phyloP scores from a whole-genome alignment of 2,329 filamentous ascomycete species.

The Mollisia scopiformis region DNA sequence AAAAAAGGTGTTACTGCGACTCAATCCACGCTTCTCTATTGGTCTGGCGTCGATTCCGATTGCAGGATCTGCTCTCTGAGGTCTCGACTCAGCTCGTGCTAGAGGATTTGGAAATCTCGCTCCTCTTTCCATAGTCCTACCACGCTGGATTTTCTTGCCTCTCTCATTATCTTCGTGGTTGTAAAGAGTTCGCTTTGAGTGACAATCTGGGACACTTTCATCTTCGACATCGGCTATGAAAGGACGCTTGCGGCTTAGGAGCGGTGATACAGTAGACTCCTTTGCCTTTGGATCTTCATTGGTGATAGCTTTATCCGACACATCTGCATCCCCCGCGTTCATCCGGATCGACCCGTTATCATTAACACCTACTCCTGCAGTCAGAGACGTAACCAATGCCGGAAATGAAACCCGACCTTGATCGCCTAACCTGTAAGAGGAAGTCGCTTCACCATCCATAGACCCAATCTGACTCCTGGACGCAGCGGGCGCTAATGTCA shows the following conservation, averaged over 20 bases:
- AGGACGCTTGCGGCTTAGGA: neutral
- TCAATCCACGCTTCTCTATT: slow-evolving; percentile 24
- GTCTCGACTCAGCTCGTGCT: slow-evolving; percentile 29
- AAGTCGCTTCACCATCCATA: neutral
- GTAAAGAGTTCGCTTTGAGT: neutral
- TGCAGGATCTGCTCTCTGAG: slow-evolving; percentile 21
- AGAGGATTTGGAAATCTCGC: slow-evolving; percentile 30
- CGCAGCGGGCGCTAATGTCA: slow-evolving; percentile 31
- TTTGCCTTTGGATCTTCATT: neutral
- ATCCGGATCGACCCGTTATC: neutral
- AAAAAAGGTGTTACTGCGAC: slow-evolving; percentile 34
- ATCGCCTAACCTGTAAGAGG: neutral
- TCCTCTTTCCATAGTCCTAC: slow-evolving; percentile 25
- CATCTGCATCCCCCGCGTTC: neutral
- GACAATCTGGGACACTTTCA: neutral
- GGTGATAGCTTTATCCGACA: neutral
- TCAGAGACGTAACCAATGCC: neutral
- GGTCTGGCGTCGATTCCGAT: slow-evolving; percentile 31
- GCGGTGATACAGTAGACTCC: neutral
- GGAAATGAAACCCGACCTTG: neutral
- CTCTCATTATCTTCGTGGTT: slow-evolving; percentile 6
- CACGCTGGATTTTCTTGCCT: slow-evolving; percentile 26
- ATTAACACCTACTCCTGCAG: neutral
- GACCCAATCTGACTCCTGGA: neutral
- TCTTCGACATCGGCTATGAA: neutral